Conservation (phyloP, 305 asterid species). For the Solanum hybrid region DNA sequence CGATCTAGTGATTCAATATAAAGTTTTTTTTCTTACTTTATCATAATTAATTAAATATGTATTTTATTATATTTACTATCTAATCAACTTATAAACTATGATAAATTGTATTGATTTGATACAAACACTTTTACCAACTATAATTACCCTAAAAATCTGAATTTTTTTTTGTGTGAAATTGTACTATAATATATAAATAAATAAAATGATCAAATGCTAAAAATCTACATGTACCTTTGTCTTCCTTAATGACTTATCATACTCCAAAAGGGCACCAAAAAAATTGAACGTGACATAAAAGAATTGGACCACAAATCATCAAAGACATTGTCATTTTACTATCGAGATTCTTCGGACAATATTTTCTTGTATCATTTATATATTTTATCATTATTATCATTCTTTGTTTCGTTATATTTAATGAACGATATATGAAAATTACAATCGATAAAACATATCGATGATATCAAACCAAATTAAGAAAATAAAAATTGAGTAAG, state of each 20-base stretch:
- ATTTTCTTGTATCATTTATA: not conserved
- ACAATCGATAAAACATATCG: not conserved
- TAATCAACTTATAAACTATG: not conserved
- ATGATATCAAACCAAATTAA: not conserved
- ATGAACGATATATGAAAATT: not conserved
- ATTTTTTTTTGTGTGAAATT: conserved; percentile 11
- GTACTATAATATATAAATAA: not conserved
- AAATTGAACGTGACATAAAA: not conserved
- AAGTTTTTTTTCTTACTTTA: not conserved
- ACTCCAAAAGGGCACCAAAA: not conserved
- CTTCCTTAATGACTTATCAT: not conserved
- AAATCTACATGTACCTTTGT: not conserved
- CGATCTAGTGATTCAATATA: not conserved
- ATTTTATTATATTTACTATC: not conserved
- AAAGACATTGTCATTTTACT: not conserved
- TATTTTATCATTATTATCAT: not conserved
- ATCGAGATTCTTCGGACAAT: not conserved
- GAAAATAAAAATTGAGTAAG: not conserved
- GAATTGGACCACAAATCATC: not conserved
- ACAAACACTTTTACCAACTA: not conserved
- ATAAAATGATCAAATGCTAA: no score
- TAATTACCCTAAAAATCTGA: conserved; percentile 10
- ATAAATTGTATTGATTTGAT: not conserved
- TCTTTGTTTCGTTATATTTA: fast-evolving
- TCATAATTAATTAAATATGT: not conserved